These are phyloP conservation scores for Coccomyxa sp. DNA, from an alignment of 139 green algal genomes.

Conservation along the genomic window DNA sequence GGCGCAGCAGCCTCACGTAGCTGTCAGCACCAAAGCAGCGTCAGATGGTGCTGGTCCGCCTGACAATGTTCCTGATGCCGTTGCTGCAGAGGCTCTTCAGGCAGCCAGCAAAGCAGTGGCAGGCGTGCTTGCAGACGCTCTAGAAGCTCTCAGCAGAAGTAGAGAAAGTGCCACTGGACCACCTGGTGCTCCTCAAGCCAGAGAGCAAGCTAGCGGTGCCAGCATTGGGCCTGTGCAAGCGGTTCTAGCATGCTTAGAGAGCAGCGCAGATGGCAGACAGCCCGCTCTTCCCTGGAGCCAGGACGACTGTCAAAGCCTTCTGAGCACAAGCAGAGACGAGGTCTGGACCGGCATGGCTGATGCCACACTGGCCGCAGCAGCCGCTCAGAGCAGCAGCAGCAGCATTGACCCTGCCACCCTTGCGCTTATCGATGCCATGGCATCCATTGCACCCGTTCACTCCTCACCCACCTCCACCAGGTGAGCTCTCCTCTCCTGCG, in stretches of 20 bases:
- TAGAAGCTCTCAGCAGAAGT: not conserved
- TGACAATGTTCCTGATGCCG: too few relatives aligned
- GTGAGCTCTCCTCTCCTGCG: not conserved
- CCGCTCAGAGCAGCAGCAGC: not conserved
- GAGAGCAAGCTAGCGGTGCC: not conserved
- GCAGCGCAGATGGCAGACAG: too few relatives aligned
- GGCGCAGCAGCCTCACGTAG: not conserved
- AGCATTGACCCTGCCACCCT: not conserved
- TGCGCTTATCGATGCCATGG: not conserved
- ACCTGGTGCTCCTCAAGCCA: not conserved
- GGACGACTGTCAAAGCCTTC: too few relatives aligned
- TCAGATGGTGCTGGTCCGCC: too few relatives aligned
- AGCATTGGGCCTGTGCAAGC: not conserved
- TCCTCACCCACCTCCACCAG: not conserved
- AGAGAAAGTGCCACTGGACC: not conserved
- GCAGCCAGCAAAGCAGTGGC: not conserved
- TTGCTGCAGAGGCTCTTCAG: not conserved
- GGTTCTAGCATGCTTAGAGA: not conserved
- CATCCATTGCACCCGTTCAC: not conserved
- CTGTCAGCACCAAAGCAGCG: too few relatives aligned
- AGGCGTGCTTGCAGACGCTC: not conserved
- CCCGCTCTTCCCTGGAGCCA: too few relatives aligned
- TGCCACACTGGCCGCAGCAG: not conserved
- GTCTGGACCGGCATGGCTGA: not conserved
- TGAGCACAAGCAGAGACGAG: too few relatives aligned